phyloP scores from a whole-genome alignment of 129 eudicot genomes.

The sunflower (Helianthus annuus) region DNA sequence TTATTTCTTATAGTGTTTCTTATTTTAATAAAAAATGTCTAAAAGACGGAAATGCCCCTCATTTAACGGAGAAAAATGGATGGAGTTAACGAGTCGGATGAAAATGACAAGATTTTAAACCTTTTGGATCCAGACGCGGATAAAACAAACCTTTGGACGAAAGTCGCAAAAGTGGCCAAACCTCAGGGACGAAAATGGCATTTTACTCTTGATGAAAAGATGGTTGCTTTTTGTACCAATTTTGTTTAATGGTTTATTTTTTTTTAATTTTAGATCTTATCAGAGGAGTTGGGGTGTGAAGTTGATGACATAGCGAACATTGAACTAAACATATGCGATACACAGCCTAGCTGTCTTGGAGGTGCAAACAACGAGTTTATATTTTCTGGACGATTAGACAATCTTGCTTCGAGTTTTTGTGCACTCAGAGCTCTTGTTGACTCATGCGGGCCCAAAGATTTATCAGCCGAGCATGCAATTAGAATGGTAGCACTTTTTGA shows the following conservation, averaged over 20 bases:
- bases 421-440: slow-evolving; percentile 92
- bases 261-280: slow-evolving; percentile 58
- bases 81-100: too few relatives aligned
- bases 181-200: too few relatives aligned
- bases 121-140: too few relatives aligned
- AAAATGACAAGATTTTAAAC: too few relatives aligned
- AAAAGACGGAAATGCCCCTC: too few relatives aligned
- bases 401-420: slow-evolving; percentile 89
- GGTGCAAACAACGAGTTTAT: slow-evolving; percentile 89
- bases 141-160: too few relatives aligned
- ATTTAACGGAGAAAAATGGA: too few relatives aligned
- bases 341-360: slow-evolving; percentile 94
- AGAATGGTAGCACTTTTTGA: slow-evolving; percentile 95
- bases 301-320: slow-evolving; percentile 67
- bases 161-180: too few relatives aligned
- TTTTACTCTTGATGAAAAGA: background rate
- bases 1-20: too few relatives aligned
- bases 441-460: slow-evolving; percentile 62
- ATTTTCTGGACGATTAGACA: slow-evolving; percentile 95
- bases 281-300: slow-evolving; percentile 70
- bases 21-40: too few relatives aligned
- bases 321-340: slow-evolving; percentile 86
- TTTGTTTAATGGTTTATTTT: slow-evolving; percentile 17
- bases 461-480: slow-evolving; percentile 74
- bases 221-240: slow-evolving; percentile 14